Conservation (phyloP, 2,329 filamentous ascomycete species). For the Metarhizium brunneum region DNA sequence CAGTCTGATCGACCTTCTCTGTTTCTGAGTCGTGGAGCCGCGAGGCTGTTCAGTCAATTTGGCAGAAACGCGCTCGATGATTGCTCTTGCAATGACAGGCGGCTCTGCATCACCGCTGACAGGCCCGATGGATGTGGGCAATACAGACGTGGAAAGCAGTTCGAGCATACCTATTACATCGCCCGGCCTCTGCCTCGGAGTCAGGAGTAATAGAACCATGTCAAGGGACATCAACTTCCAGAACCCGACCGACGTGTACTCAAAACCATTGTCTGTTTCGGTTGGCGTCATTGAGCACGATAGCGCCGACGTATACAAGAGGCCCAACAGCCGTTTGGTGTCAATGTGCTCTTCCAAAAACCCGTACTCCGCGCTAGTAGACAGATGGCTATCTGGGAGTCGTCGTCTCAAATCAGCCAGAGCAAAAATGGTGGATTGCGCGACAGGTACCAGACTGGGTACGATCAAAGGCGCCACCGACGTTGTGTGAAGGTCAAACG, state of each 20-base stretch:
- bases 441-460: conserved; percentile 43
- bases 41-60: conserved; percentile 50
- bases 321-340: conserved; percentile 51
- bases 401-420: conserved; percentile 49
- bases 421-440: conserved; percentile 50
- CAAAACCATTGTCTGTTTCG: conserved; percentile 19
- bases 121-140: conserved; percentile 57
- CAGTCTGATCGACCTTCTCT: conserved; percentile 34
- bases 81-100: conserved; percentile 30
- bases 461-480: conserved; percentile 51
- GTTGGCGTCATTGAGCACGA: conserved; percentile 40
- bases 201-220: conserved; percentile 58
- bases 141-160: conserved; percentile 57
- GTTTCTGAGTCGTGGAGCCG: conserved; percentile 22
- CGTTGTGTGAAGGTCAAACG: conserved; percentile 51
- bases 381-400: conserved; percentile 37
- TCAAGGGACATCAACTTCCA: conserved; percentile 61
- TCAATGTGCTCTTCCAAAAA: conserved; percentile 47
- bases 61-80: conserved; percentile 55
- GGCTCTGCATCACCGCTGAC: conserved; percentile 38
- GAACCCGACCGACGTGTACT: conserved; percentile 35
- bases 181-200: conserved; percentile 51
- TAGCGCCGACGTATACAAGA: conserved; percentile 55
- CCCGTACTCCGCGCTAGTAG: conserved; percentile 26
- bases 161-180: conserved; percentile 57